Evolutionary conservation across 1,139 yeast species (phyloP), one percentile per base, ranked within the genome.

Genomic region (Suhomyces bokatorum): DNA sequence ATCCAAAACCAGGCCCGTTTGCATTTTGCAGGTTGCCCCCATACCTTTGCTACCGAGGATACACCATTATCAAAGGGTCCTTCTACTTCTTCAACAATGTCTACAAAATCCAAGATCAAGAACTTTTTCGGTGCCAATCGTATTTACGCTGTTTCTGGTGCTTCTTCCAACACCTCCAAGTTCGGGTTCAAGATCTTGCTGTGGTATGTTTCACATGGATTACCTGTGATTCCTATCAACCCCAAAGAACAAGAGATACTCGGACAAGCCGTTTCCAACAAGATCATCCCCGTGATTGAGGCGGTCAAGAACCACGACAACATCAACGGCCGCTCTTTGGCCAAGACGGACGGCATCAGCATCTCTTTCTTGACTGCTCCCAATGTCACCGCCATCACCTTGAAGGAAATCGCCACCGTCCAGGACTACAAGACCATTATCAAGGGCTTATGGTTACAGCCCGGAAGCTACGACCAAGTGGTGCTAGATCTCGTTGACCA

Each of bases 361-460:
- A 61, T 83, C 6, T 80, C 86, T 29, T 83, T 87, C 39, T 80
- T 87, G 45, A 87, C 95, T 0, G 91, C 95, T 3, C 95, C 95
- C 0, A 59, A 60, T 0, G 75, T 84, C 11, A 80, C 89, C 2
- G 63, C 65, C 14, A 56, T 64, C 8, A 73, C 83, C 1, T 63
- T 87, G 39, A 61, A 70, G 37, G 75, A 73, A 37, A 68, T 77
- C 16, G 59, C 67, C 38, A 38, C 58, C 7, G 53, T 69, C 45
- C 59, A 62, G 1, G 65, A 69, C 2, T 67, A 62, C 55, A 51
- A 61, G 42, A 53, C 53, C 9, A 48, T 64, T 1, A 67, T 87
- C 26, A 77, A 77, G 52, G 83, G 85, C 0, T 67, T 86, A 26
- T 87, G 96, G 96, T 81, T 86, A 51, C 96, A 87, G 59, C 95